Base-by-base conservation (phyloP, 164 flowering plant genomes). In the Kingdonia uniflora region DNA sequence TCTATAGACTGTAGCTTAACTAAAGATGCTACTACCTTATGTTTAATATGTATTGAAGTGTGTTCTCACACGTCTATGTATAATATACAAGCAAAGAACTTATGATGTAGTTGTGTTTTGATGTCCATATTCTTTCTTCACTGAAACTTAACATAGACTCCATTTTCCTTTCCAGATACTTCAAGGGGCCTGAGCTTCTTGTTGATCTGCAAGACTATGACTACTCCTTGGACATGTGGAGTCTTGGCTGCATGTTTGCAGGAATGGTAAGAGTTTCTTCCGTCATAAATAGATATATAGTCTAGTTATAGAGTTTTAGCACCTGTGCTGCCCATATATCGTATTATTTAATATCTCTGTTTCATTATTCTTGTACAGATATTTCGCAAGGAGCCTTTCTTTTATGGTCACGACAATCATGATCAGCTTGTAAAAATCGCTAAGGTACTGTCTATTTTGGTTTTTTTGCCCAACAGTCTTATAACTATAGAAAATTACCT, bases 391-490 rank as follows among this genome's bases (percentile, higher is more conserved):
- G 92, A 87, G 60, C 87, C 85, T 20, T 87, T 87, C 69, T 87
- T 87, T 60, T 84, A 82, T 76, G 96, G 92, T 23, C 92, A 77
- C 67, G 92, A 81, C 66, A 87, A 87, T 59, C 84, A 82, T 45
- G 91, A 84, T 58, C 95, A 87, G 73, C 84, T 84, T 58, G 95
- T 84, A 24, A 84, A 87, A 73, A 86, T 84, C 57, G 95, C 88
- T 7, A 81, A 76, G 91, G 91, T 86, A 71, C 29, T 19, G 39
- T 49, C 45, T 6, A 33, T 16, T 47, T 29, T 48, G 35, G 8
- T 3, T 29, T 29, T 4, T 29, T 29, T 29, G n/a, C 35, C 35
- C 4, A 29, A 8, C 8, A 8, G 8, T 8, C 35, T 29, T 29
- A 3, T 29, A 3, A 29, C 4, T 3, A 29, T 29, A 29, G 4